Evolutionary conservation across 1,284 basidiomycete species (phyloP).

Genomic region (Tylopilus sp.): DNA sequence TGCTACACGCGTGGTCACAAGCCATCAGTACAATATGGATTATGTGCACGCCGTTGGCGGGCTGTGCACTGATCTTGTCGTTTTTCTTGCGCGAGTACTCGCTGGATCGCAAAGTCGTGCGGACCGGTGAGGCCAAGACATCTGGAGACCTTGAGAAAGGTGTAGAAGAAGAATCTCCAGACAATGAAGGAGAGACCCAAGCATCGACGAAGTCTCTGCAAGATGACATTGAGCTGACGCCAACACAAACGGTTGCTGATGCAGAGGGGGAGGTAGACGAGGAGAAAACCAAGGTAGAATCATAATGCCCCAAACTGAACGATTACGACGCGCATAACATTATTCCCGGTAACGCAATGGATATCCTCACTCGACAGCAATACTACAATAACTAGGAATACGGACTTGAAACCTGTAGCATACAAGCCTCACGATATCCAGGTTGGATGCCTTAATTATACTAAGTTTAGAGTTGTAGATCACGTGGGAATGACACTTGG

Average conservation of each 20-base stretch:
- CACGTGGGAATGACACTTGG: background rate
- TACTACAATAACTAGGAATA: background rate
- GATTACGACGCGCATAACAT: slow-evolving; percentile 1
- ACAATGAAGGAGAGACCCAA: background rate
- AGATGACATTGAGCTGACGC: slow-evolving; percentile 20
- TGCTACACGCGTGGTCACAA: slow-evolving; percentile 78
- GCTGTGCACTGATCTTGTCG: slow-evolving; percentile 66
- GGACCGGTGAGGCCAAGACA: slow-evolving; percentile 44
- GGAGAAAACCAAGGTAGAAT: background rate
- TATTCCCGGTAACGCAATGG: slow-evolving; percentile 11
- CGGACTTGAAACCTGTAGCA: background rate
- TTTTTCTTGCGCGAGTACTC: slow-evolving; percentile 72
- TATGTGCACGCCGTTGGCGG: slow-evolving; percentile 69
- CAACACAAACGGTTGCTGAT: slow-evolving; percentile 5
- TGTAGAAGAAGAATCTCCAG: background rate
- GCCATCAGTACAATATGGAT: slow-evolving; percentile 82
- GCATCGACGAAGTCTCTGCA: background rate
- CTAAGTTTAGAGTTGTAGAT: background rate
- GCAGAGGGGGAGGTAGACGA: background rate
- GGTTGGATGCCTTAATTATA: background rate
- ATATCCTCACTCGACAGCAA: slow-evolving; percentile 9
- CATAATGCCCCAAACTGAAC: background rate
- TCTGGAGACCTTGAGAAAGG: slow-evolving; percentile 30
- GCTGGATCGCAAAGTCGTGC: slow-evolving; percentile 67
- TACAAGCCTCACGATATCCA: too few relatives aligned